Base-by-base conservation (phyloP, 345 rosid species). In the Jatropha curcas region DNA sequence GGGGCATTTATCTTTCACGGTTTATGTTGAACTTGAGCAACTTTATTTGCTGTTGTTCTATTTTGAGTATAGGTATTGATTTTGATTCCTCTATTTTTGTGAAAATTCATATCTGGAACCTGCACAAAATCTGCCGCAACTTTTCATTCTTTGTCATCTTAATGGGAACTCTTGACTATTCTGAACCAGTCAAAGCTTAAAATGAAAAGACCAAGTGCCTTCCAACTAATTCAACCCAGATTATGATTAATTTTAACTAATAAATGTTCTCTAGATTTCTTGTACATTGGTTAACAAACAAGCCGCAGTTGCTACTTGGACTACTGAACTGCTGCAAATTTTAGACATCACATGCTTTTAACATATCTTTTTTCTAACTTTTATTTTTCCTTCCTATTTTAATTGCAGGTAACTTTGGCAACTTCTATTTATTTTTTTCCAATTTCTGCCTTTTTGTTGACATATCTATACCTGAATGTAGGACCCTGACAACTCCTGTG, bases 401-500 rank as follows among this genome's bases (percentile, higher is more conserved):
- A 12, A 5, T 28, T 59, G 31, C 14, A 25, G 41, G 27, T 22
- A 34, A n/a, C 22, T 31, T 59, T 59, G 56, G 13, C 45, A 7
- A 20, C 20, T n/a, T 14, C 24, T 24, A 5, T 60, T 71, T 10
- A 4, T 51, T 22, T 59, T 24, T 22, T 35, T 10, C 45, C 33
- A 7, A 8, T 35, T 48, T 17, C 35, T 48, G 27, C 57, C 2
- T 22, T 45, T 74, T 37, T 5, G 64, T 4, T 70, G 51, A 56
- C 51, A 64, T 39, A 22, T 5, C 4, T n/a, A 3, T 3, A 2
- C 45, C 27, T 60, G 60, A 74, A 28, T 64, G 59, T 28, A 78
- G 82, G 71, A 78, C 82, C 19, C 41, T 78, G 50, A 78, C 82
- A 19, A 27, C 75, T 62, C 82, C 82, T 8, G 82, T 78, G 60